Evolutionary conservation across 2,329 filamentous ascomycete species (phyloP).

Genomic region (Clonostachys sp.): DNA sequence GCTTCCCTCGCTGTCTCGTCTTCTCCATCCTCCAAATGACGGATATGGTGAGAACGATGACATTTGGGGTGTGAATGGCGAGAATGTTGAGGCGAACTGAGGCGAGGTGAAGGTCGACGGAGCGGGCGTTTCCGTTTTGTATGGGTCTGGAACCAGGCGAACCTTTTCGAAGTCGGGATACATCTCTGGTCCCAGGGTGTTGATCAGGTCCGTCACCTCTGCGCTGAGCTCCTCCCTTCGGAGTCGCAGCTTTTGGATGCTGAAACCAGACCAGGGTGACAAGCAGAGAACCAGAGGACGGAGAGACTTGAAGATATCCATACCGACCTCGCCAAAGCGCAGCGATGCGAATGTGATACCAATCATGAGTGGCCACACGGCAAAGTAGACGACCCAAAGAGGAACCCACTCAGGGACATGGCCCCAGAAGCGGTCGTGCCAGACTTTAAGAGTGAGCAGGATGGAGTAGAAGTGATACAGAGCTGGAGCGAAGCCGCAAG

Average conservation of each 20-base stretch:
- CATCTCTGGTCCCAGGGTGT: conserved; percentile 90
- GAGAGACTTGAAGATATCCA: conserved; percentile 96
- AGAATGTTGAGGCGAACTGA: no score
- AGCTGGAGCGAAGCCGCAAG: conserved; percentile 75
- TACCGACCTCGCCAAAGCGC: conserved; percentile 94
- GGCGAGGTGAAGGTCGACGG: conserved; percentile 2
- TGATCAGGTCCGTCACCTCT: conserved; percentile 88
- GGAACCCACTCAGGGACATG: conserved; percentile 75
- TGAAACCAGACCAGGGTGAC: conserved; percentile 79
- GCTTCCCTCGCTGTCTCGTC: conserved; percentile 46
- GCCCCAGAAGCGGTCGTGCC: conserved; percentile 79
- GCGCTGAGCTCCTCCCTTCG: conserved; percentile 70
- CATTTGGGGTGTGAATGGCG: no score
- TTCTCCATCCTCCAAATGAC: conserved; percentile 13
- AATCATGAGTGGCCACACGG: conserved; percentile 77
- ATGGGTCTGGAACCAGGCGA: conserved; percentile 60
- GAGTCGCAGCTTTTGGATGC: conserved; percentile 71
- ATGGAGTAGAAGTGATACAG: conserved; percentile 80
- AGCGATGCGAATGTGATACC: conserved; percentile 88
- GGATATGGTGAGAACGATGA: no score
- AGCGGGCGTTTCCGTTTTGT: conserved; percentile 26
- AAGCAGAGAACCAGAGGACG: conserved; percentile 82
- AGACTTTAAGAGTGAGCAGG: conserved; percentile 71
- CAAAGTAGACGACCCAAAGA: conserved; percentile 69
- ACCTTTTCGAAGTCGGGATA: conserved; percentile 91